These are phyloP conservation scores for Zopfochytrium polystomum DNA, from an alignment of 371 early-diverging fungal genomes.

Conservation along the genomic window DNA sequence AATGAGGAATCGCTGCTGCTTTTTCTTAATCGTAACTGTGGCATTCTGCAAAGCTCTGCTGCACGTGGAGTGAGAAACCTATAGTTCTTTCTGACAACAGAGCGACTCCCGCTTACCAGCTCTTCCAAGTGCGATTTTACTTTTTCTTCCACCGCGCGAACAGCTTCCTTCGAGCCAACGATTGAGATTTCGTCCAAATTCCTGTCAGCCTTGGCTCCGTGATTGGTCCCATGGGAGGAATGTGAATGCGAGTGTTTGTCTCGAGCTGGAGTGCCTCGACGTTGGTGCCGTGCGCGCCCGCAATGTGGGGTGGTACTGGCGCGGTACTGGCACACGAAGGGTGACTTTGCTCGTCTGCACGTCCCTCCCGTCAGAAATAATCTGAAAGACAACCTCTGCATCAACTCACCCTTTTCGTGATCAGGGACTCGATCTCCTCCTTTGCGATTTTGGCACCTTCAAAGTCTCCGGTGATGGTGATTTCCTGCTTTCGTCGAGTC, in stretches of 20 bases:
- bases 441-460: conserved; percentile 81
- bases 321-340: conserved; percentile 42
- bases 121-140: conserved; percentile 59
- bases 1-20: conserved; percentile 85
- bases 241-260: conserved; percentile 67
- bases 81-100: too few species aligned
- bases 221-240: conserved; percentile 63
- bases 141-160: conserved; percentile 59
- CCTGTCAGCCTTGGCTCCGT: conserved; percentile 41
- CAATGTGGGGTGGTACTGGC: conserved; percentile 74
- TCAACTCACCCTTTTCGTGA: conserved; percentile 74
- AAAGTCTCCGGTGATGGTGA: conserved; percentile 82
- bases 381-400: too few species aligned
- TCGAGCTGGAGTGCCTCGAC: conserved; percentile 60
- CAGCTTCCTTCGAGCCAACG: conserved; percentile 71
- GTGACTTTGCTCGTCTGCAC: conserved; percentile 44
- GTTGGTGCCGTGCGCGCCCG: conserved; percentile 51
- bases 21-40: conserved; percentile 61
- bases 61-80: too few species aligned
- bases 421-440: conserved; percentile 79
- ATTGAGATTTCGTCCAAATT: conserved; percentile 53
- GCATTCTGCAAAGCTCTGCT: neutral
- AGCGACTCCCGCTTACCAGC: conserved; percentile 55
- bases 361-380: conserved; percentile 5
- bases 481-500: conserved; percentile 43